Percentiles rank a stretch among this genome's conserved stretches.
Conservation (phyloP, 345 rosid species). For the Brassica rapa region DNA sequence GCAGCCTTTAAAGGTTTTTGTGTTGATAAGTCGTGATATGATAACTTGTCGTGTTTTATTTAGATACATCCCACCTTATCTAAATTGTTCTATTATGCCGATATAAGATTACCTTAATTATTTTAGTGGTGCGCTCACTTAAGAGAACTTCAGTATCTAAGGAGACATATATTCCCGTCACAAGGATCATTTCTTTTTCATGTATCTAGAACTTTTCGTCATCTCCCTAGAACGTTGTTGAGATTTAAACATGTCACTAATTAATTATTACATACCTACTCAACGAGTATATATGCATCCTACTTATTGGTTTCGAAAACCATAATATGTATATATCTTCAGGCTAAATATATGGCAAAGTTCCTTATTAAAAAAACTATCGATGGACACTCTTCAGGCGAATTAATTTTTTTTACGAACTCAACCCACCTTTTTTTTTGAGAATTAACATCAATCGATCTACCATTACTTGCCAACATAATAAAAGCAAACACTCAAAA, state of each 20-base stretch:
- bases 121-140: background rate
- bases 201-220: background rate
- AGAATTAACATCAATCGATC: background rate
- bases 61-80: background rate
- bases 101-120: background rate
- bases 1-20: background rate
- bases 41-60: conserved; percentile 4
- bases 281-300: background rate
- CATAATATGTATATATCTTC: background rate
- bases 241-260: background rate
- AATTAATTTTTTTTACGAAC: too few relatives aligned
- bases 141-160: background rate
- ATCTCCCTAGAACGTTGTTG: background rate
- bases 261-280: background rate
- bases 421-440: background rate
- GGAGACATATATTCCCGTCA: too few relatives aligned
- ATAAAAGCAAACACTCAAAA: background rate
- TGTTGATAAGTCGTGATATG: background rate
- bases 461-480: background rate
- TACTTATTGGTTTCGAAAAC: background rate
- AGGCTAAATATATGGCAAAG: background rate
- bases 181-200: background rate
- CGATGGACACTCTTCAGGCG: background rate
- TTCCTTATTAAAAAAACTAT: background rate
- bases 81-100: background rate